Percentiles rank a stretch among this genome's conserved stretches.
These are phyloP conservation scores for Suillus tomentosus DNA, from an alignment of 768 basidiomycete genomes.

Conservation along the genomic window DNA sequence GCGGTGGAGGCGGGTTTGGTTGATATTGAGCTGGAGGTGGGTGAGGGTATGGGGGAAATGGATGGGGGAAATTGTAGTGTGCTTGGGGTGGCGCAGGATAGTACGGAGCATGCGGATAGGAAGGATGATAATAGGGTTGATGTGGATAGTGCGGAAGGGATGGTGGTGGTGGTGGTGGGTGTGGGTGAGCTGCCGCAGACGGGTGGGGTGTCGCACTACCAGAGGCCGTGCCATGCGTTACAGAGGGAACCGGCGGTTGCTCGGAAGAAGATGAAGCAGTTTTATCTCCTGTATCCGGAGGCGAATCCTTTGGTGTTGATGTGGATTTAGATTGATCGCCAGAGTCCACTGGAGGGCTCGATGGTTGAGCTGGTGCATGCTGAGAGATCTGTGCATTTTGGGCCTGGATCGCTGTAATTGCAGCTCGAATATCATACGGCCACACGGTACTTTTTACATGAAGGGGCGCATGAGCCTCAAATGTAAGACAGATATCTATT, in stretches of 20 bases:
- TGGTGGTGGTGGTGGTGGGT: constrained; percentile 20
- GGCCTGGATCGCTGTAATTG: constrained; percentile 54
- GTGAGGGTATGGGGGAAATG: constrained; percentile 33
- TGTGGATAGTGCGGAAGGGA: constrained; percentile 47
- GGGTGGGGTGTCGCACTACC: constrained; percentile 27
- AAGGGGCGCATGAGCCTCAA: constrained; percentile 67
- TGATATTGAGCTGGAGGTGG: constrained; percentile 33
- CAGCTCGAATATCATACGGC: constrained; percentile 68
- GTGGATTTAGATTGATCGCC: constrained; percentile 4
- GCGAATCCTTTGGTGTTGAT: constrained; percentile 29
- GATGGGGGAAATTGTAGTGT: constrained; percentile 41
- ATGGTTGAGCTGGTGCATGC: constrained; percentile 17
- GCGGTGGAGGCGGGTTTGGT: constrained; percentile 32
- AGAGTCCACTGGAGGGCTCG: constrained; percentile 13
- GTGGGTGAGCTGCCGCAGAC: constrained; percentile 24
- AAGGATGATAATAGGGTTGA: constrained; percentile 56
- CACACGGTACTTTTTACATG: constrained; percentile 69
- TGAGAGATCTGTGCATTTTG: constrained; percentile 28
- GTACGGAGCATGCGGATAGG: constrained; percentile 71
- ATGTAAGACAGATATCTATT: constrained; percentile 76
- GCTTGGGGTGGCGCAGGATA: constrained; percentile 50
- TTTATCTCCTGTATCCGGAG: constrained; percentile 18
- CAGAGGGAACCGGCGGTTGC: constrained; percentile 18
- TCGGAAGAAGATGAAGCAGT: constrained; percentile 18
- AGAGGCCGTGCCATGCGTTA: constrained; percentile 21